Base-by-base conservation (phyloP, 1,284 basidiomycete genomes). In the Heterobasidion irregulare region DNA sequence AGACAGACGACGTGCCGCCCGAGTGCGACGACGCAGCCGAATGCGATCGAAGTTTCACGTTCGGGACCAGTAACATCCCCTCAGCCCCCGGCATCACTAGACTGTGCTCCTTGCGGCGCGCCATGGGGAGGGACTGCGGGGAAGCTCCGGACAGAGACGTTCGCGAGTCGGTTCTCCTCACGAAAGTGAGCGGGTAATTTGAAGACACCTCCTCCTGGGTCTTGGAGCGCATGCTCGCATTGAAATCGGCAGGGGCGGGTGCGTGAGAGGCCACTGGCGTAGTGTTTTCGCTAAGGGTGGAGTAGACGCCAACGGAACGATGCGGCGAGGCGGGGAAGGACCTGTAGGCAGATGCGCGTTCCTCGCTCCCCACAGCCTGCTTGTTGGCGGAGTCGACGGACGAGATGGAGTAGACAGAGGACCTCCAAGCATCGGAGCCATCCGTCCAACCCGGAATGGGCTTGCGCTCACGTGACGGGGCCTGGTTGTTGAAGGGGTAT, bases 391-490 rank as follows among this genome's bases (percentile, higher is more conserved):
- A 59, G 45, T 70, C 65, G n/a, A 56, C 63, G 5, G 71, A 71
- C 2, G 69, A 64, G 53, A 75, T 69, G 7, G 66, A 68, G 67
- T 87, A 87, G 2, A 84, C 75, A 8, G 72, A 72, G 0, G 80
- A 71, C 19, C 84, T 77, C 85, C 85, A 87, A 0, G 78, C 80
- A 54, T 80, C 72, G 18, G 74, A 76, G 49, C 83, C 79, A 59
- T 87, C 85, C 2, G 78, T 85, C 85, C 86, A 87, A 8, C 85
- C 85, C 0, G 82, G 80, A 35, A 86, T 76, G 52, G 64, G 69
- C 66, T 68, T 75, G 64, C 61, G 69, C 19, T 64, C 68, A 58
- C 60, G 70, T 60, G 54, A 15, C 13, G 63, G 63, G 8, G 46
- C 46, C 8, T 50, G 49, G 54, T 62, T 62, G 10, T 60, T 54